Evolutionary conservation across 192 early-diverging fungal genomes (phyloP).

Genomic region (Obelidium mucronatum): DNA sequence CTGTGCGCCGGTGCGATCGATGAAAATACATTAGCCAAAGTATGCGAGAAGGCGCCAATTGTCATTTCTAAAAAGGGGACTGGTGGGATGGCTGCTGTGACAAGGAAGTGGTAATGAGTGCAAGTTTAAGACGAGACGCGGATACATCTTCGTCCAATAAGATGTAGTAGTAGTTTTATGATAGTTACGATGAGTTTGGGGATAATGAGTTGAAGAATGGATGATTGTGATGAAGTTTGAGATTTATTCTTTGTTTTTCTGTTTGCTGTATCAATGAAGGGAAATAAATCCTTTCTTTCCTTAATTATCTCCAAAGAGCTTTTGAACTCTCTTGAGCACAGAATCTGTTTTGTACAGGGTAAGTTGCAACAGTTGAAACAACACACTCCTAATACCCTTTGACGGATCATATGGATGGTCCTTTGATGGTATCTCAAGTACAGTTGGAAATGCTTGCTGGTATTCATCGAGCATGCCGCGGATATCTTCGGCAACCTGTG

Average conservation of each 20-base stretch:
- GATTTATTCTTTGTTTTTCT: not conserved
- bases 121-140: no score
- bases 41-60: constrained; percentile 39
- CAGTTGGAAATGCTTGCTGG: constrained; percentile 91
- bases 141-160: not conserved
- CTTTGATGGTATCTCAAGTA: constrained; percentile 99
- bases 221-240: not conserved
- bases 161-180: not conserved
- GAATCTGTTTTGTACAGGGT: constrained; percentile 45
- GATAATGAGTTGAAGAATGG: not conserved
- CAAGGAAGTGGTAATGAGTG: not conserved
- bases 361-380: not conserved
- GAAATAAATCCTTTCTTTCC: not conserved
- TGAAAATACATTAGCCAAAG: constrained; percentile 20
- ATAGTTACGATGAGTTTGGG: not conserved
- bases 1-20: constrained; percentile 29
- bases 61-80: constrained; percentile 29
- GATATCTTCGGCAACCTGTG: constrained; percentile 91
- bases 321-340: constrained; percentile 60
- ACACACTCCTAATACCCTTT: constrained; percentile 44
- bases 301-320: constrained; percentile 56
- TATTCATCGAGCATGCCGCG: constrained; percentile 90
- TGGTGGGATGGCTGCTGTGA: constrained; percentile 1
- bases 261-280: not conserved
- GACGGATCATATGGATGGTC: constrained; percentile 95